phyloP scores from a whole-genome alignment of 1,139 yeast genomes.

The Kurtzmaniella quercitrusa region DNA sequence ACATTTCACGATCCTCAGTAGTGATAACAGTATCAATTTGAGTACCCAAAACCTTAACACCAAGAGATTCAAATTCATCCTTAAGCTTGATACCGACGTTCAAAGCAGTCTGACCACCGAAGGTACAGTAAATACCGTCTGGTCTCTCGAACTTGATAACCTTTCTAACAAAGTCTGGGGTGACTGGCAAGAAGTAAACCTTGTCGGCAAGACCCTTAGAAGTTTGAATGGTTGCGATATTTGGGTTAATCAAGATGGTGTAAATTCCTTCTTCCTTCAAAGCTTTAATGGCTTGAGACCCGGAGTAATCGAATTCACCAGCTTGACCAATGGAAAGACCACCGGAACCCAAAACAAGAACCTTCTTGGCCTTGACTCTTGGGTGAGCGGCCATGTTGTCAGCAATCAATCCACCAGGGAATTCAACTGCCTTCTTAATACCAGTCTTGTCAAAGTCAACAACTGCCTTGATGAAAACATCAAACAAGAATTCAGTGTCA shows the following conservation, averaged over 20 bases:
- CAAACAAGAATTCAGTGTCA: conserved; percentile 96
- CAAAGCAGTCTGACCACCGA: conserved; percentile 98
- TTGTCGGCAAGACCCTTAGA: conserved; percentile 97
- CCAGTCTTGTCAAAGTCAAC: conserved; percentile 55
- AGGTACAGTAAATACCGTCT: conserved; percentile 94
- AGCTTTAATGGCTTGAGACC: conserved; percentile 93
- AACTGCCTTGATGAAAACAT: conserved; percentile 84
- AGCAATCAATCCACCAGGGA: conserved; percentile 83
- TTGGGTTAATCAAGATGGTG: conserved; percentile 93
- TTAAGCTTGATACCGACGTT: conserved; percentile 93
- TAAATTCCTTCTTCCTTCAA: conserved; percentile 96
- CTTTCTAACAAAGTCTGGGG: conserved; percentile 92
- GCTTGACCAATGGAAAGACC: conserved; percentile 99
- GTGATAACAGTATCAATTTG: conserved; percentile 94
- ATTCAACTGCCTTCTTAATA: conserved; percentile 64
- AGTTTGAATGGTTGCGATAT: conserved; percentile 97
- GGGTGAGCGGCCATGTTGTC: conserved; percentile 74
- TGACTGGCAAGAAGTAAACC: conserved; percentile 95
- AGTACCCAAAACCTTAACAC: conserved; percentile 95
- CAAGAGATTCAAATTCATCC: conserved; percentile 87
- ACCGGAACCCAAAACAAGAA: conserved; percentile 95
- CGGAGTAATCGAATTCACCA: conserved; percentile 98
- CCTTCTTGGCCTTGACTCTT: conserved; percentile 83
- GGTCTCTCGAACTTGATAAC: conserved; percentile 94
- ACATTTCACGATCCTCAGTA: conserved; percentile 95